Evolutionary conservation across 176 grass and related monocot genomes (phyloP), one percentile per base, ranked within the genome.

Genomic region (Cenchrus fungigraminus): DNA sequence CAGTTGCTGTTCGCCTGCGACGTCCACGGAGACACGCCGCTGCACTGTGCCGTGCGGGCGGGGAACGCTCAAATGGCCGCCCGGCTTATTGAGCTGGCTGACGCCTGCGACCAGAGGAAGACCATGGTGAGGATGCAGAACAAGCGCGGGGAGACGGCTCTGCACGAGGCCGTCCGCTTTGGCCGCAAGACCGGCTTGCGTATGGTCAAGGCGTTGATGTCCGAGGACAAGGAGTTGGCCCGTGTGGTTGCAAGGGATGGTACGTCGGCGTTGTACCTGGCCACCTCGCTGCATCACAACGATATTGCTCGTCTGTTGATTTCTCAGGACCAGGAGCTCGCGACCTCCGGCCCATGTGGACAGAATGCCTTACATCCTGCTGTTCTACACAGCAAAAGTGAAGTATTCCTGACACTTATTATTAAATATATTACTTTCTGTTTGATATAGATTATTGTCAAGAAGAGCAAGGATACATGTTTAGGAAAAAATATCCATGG

Each of bases 81-180:
- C 25, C 11, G 8, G 6, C 62, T 80, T 11, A n/a, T 53, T 12
- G 6, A 7, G 0, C 8, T 9, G 20, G 37, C 57, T 3, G 61
- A 6, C 44, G 2, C 15, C 8, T 14, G 8, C 22, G 43, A n/a
- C n/a, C n/a, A 63, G 17, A 12, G 14, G 63, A 66, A 15, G 78
- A 19, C 17, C 3, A 20, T 53, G 28, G 5, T 80, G 47, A 67
- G 62, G 50, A 31, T 1, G 78, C 13, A 40, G 47, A 67, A 80
- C 78, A 80, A 37, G 62, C 78, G 47, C 11, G 78, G 63, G 16
- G 61, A 80, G 46, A 67, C 78, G 46, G 78, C 63, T 9, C 16
- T 80, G 63, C 62, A 80, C 17, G 78, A 53, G 78, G 78, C 78
- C 0, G 25, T 67, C 29, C 78, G 78, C 16, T 80, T 15, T 12